Evolutionary conservation across 352 stramenopile species (phyloP).

Genomic region (Pythium coloratum): DNA sequence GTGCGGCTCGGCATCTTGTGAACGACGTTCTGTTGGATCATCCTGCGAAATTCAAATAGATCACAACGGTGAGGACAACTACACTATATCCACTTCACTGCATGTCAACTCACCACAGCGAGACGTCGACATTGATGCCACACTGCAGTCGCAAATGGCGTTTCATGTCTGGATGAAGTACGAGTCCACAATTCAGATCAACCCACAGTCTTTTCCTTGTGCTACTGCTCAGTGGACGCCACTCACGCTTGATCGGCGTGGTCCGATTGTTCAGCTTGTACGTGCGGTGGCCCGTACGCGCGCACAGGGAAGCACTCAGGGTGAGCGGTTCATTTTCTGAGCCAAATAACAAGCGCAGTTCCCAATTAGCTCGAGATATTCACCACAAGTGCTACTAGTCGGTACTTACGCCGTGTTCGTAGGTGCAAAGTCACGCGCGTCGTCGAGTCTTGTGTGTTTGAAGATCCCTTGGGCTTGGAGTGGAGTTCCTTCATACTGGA

Average conservation of each 20-base stretch:
- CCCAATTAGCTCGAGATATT: not conserved
- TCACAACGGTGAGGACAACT: not conserved
- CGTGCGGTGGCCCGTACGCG: conserved; percentile 29
- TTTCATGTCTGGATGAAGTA: conserved; percentile 33
- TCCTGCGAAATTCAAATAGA: conserved; percentile 16
- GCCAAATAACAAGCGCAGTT: not conserved
- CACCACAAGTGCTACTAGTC: not conserved
- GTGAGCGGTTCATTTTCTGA: conserved; percentile 31
- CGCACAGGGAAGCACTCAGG: conserved; percentile 31
- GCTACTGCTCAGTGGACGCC: not conserved
- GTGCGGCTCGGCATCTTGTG: conserved; percentile 36
- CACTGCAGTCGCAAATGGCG: conserved; percentile 36
- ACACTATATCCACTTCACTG: not conserved
- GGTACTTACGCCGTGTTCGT: conserved; percentile 26
- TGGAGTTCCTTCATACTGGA: conserved; percentile 38
- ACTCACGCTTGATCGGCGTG: conserved; percentile 39
- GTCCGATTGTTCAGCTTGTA: conserved; percentile 43
- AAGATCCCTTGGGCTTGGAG: conserved; percentile 17
- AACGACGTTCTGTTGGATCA: conserved; percentile 48
- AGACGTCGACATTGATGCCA: conserved; percentile 46
- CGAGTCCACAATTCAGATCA: not conserved
- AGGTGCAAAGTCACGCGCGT: conserved; percentile 35
- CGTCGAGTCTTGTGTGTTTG: conserved; percentile 15
- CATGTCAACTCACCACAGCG: conserved; percentile 30
- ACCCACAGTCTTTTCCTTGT: not conserved